Conservation (phyloP, 176 grass and related monocot species). For the Triticum monococcum region DNA sequence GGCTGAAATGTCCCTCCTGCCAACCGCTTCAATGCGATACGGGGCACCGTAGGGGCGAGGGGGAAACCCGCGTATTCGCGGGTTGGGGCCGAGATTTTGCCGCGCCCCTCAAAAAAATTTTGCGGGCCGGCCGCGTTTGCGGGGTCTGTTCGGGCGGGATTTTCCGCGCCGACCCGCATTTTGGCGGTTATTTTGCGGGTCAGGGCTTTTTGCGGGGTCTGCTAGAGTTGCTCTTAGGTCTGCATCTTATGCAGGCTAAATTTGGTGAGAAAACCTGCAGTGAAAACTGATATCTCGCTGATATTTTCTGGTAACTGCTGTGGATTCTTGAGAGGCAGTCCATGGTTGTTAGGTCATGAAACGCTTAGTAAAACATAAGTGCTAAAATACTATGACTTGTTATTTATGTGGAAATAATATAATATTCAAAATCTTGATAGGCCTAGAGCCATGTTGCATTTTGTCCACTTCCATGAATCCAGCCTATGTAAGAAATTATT, state of each 20-base stretch:
- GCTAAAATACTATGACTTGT: not conserved
- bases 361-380: not conserved
- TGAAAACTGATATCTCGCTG: not conserved
- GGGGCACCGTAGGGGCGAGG: too few species aligned
- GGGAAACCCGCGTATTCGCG: too few species aligned
- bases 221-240: too few species aligned
- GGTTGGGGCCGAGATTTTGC: too few species aligned
- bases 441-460: not conserved
- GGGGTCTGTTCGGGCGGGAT: too few species aligned
- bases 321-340: not conserved
- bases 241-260: not conserved
- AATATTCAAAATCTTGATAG: not conserved
- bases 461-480: not conserved
- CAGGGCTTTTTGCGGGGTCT: too few species aligned
- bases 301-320: not conserved
- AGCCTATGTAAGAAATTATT: slow-evolving; percentile 1
- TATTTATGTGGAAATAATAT: not conserved
- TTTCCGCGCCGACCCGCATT: too few species aligned
- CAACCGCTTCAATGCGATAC: too few species aligned
- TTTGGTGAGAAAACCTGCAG: not conserved
- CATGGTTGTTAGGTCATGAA: not conserved
- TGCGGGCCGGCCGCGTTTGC: too few species aligned
- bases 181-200: too few species aligned
- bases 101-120: too few species aligned
- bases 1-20: too few species aligned